A percentile compares a stretch with the other conserved stretches of the same genome.
Evolutionary conservation across 176 grass and related monocot genomes (phyloP).

Genomic region (Zea luxurians): DNA sequence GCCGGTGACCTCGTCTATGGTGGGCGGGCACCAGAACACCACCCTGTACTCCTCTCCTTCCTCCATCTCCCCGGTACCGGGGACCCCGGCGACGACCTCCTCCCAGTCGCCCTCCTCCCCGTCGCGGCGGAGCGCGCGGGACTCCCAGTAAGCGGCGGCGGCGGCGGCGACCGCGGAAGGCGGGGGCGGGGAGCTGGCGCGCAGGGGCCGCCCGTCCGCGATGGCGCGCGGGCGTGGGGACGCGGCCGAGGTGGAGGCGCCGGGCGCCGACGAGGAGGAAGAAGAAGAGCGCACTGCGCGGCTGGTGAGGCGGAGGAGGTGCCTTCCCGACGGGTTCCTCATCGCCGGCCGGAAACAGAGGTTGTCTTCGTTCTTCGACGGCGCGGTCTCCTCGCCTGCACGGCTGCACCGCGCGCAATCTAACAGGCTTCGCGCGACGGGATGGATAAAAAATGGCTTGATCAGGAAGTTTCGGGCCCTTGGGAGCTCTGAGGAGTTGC

Average conservation of each 20-base stretch:
- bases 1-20: slow-evolving; percentile 68
- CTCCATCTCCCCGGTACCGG: slow-evolving; percentile 1
- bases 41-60: slow-evolving; percentile 45
- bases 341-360: slow-evolving; percentile 32
- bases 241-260: slow-evolving; percentile 30
- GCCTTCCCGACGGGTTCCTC: slow-evolving; percentile 53
- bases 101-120: slow-evolving; percentile 62
- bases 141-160: slow-evolving; percentile 40
- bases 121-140: slow-evolving; percentile 38
- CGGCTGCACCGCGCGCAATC: slow-evolving; percentile 3
- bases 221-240: slow-evolving; percentile 43
- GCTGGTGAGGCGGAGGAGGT: slow-evolving; percentile 56
- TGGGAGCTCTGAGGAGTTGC: not conserved
- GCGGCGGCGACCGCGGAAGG: slow-evolving; percentile 33
- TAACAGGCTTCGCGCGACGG: slow-evolving; percentile 6
- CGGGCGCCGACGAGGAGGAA: slow-evolving; percentile 32
- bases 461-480: not conserved
- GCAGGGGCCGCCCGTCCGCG: slow-evolving; percentile 26
- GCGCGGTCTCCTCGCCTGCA: not conserved
- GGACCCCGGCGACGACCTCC: slow-evolving; percentile 43
- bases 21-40: slow-evolving; percentile 61
- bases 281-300: slow-evolving; percentile 42
- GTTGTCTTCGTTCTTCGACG: not conserved
- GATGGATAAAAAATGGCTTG: slow-evolving; percentile 5
- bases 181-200: slow-evolving; percentile 48